phyloP scores from a whole-genome alignment of 2,329 filamentous ascomycete genomes.

The Aspergillus spinulosporus region DNA sequence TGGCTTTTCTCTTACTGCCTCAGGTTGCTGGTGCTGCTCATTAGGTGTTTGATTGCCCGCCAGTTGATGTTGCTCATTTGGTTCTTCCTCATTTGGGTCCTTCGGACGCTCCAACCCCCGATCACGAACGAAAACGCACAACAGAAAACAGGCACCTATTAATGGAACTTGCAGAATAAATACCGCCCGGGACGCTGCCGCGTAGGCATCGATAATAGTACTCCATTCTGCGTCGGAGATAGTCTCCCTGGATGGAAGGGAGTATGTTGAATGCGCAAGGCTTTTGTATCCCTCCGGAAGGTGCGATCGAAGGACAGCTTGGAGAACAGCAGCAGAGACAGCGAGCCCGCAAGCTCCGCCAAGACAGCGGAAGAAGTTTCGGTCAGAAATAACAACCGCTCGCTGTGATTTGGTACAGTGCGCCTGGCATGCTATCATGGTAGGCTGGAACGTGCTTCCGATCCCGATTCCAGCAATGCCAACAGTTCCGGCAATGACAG shows the following conservation, averaged over 20 bases:
- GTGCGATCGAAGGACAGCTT: slow-evolving; percentile 39
- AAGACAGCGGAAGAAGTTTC: slow-evolving; percentile 63
- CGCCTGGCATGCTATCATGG: slow-evolving; percentile 59
- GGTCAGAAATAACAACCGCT: slow-evolving; percentile 62
- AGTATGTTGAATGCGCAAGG: slow-evolving; percentile 44
- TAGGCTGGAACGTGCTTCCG: slow-evolving; percentile 56
- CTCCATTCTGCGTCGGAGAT: slow-evolving; percentile 38
- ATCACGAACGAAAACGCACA: slow-evolving; percentile 55
- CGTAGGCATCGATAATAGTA: slow-evolving; percentile 53
- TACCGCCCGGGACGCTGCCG: slow-evolving; percentile 54
- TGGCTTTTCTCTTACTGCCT: too few species aligned
- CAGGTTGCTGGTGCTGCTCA: not conserved
- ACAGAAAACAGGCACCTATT: slow-evolving; percentile 52
- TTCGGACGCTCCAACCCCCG: slow-evolving; percentile 46
- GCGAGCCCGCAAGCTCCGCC: slow-evolving; percentile 62
- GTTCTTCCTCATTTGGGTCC: slow-evolving; percentile 27
- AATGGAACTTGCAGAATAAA: slow-evolving; percentile 60
- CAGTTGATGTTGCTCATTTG: not conserved
- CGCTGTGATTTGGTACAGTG: slow-evolving; percentile 58
- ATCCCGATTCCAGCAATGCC: slow-evolving; percentile 55
- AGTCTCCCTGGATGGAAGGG: slow-evolving; percentile 30
- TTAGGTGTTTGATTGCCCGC: not conserved
- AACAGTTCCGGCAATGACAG: slow-evolving; percentile 54
- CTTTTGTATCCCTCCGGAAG: slow-evolving; percentile 41
- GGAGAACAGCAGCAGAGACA: slow-evolving; percentile 55